These are phyloP conservation scores for Chloropicon primus DNA, from an alignment of 139 green algal genomes.

Conservation along the genomic window DNA sequence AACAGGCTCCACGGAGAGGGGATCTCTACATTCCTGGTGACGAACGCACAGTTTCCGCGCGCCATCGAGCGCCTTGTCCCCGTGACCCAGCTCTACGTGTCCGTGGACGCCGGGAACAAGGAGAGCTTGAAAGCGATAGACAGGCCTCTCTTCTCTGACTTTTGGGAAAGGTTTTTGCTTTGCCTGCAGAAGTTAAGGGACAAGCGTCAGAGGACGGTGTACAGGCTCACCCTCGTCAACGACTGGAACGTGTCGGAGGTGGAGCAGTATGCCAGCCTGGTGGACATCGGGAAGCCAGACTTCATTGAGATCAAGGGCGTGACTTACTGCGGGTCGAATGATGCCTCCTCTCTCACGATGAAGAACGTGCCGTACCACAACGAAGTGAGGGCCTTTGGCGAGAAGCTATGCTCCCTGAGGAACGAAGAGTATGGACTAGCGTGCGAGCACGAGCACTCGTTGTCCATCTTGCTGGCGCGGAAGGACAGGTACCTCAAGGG, in stretches of 20 bases:
- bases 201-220: slow-evolving; percentile 64
- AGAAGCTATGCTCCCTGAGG: slow-evolving; percentile 33
- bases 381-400: slow-evolving; percentile 47
- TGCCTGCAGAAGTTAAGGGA: slow-evolving; percentile 38
- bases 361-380: slow-evolving; percentile 69
- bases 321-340: slow-evolving; percentile 58
- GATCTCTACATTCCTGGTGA: slow-evolving; percentile 75
- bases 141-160: slow-evolving; percentile 62
- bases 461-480: slow-evolving; percentile 60
- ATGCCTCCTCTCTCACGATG: slow-evolving; percentile 52
- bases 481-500: slow-evolving; percentile 40
- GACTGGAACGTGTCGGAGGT: slow-evolving; percentile 66
- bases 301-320: slow-evolving; percentile 79
- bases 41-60: slow-evolving; percentile 65
- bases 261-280: slow-evolving; percentile 36
- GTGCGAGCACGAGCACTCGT: slow-evolving; percentile 72
- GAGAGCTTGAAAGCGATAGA: slow-evolving; percentile 69
- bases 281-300: slow-evolving; percentile 52
- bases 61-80: slow-evolving; percentile 41
- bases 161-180: slow-evolving; percentile 55
- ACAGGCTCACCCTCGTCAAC: slow-evolving; percentile 64
- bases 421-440: slow-evolving; percentile 52
- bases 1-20: slow-evolving; percentile 39
- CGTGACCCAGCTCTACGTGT: slow-evolving; percentile 75
- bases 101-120: slow-evolving; percentile 62